These are phyloP conservation scores for Hymenoscyphus repandus DNA, from an alignment of 2,329 filamentous ascomycete species.

Conservation along the genomic window DNA sequence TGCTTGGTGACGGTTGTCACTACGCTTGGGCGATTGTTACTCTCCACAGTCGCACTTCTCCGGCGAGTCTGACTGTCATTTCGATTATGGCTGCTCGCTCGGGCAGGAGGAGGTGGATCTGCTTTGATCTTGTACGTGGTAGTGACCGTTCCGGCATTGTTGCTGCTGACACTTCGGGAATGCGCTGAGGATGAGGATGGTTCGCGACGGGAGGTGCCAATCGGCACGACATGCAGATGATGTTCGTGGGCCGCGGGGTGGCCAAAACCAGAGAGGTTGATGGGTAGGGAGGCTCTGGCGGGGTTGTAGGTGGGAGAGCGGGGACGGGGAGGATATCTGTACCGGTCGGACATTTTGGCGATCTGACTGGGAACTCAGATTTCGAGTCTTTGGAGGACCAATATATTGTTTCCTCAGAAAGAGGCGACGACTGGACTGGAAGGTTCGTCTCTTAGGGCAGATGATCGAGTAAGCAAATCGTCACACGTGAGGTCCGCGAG, in stretches of 20 bases:
- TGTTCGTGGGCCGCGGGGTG: constrained; percentile 19
- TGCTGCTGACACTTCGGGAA: constrained; percentile 31
- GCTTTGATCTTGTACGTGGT: constrained; percentile 53
- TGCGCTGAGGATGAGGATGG: constrained; percentile 29
- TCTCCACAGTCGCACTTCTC: constrained; percentile 46
- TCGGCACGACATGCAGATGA: constrained; percentile 46
- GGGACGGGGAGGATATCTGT: constrained; percentile 40
- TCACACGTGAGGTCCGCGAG: constrained; percentile 10
- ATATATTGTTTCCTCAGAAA: not conserved
- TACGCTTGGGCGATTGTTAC: constrained; percentile 43
- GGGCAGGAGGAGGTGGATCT: constrained; percentile 43
- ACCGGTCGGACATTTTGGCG: constrained; percentile 42
- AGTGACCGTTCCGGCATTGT: constrained; percentile 35
- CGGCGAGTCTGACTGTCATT: constrained; percentile 43
- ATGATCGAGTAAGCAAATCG: constrained; percentile 9
- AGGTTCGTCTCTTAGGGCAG: not conserved
- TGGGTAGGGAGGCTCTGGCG: constrained; percentile 49
- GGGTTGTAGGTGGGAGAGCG: constrained; percentile 45
- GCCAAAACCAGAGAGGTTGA: constrained; percentile 32
- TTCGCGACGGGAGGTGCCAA: constrained; percentile 30
- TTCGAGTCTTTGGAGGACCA: not conserved
- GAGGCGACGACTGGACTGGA: constrained; percentile 11
- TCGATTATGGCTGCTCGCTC: constrained; percentile 41
- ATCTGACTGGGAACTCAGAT: not conserved
- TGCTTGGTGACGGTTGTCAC: constrained; percentile 46